Evolutionary conservation across 768 basidiomycete genomes (phyloP), one percentile per base, ranked within the genome.

Genomic region (Termitomyces sp.): DNA sequence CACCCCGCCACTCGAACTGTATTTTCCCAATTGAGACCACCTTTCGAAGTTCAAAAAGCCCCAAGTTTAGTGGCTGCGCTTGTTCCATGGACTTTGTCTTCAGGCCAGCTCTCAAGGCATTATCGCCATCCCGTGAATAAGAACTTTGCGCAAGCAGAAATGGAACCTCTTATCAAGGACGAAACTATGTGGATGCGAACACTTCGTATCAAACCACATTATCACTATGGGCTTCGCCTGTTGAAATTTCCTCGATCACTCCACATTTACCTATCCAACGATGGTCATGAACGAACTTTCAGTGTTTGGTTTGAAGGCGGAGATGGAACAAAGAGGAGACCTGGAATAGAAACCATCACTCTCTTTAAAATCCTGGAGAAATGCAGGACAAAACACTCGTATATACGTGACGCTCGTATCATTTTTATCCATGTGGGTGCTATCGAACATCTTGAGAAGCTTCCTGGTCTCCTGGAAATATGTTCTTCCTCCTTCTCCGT

Each of bases 371-470:
- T 87, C 19, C 63, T 88, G 54, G 67, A 74, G 30, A 70, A 74
- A 51, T 78, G 73, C 55, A 65, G 71, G 23, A 79, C 80, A 12
- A 67, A 70, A 56, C 74, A 70, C 17, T 71, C 73, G 11, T 57
- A 67, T 57, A 73, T 75, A 41, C 66, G 78, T 48, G 61, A 64
- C 8, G 71, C 73, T 23, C 68, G 82, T 11, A 69, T 83, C 23
- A 64, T 89, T n/a, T 91, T 90, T 57, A 75, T 89, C 23, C 85
- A 90, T 64, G 77, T 83, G 15, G 80, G 81, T 19, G 76, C 85
- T 2, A 62, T 91, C 55, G 65, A 65, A 43, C 74, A 68, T 1
- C 57, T 91, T 9, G 71, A 78, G 56, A 73, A 72, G 12, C 65
- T 89, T 31, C 79, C 82, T 2, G 71, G 68, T 3, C 66, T 89